These are phyloP conservation scores for Annulohypoxylon truncatum DNA, from an alignment of 2,329 filamentous ascomycete genomes.

Conservation along the genomic window DNA sequence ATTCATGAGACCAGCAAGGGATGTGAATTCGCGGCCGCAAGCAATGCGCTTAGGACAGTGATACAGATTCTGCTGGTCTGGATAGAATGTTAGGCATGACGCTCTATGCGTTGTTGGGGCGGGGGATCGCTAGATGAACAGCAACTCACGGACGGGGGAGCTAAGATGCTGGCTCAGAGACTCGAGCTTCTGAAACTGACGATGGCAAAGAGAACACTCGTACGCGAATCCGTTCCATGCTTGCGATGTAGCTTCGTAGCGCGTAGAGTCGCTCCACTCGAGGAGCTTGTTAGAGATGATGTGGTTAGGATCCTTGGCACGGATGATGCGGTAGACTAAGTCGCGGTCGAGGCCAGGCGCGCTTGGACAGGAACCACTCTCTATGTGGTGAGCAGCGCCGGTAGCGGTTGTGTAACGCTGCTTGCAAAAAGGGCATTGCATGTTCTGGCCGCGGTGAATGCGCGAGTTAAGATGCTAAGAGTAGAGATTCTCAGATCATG, in stretches of 20 bases:
- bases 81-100: background rate
- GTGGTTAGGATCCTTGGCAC: background rate
- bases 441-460: conserved; percentile 57
- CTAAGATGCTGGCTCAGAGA: conserved; percentile 4
- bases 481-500: background rate
- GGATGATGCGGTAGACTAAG: conserved; percentile 53
- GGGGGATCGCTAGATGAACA: too few species aligned
- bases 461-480: conserved; percentile 66
- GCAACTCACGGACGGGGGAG: conserved; percentile 1
- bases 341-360: conserved; percentile 57
- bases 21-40: conserved; percentile 54
- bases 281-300: conserved; percentile 2
- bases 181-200: background rate
- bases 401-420: conserved; percentile 60
- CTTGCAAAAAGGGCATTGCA: conserved; percentile 69
- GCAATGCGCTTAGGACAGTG: conserved; percentile 50
- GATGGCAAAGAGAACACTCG: conserved; percentile 2
- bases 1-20: conserved; percentile 54
- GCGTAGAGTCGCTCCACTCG: background rate
- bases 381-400: conserved; percentile 67
- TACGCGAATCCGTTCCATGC: conserved; percentile 2
- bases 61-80: conserved; percentile 9
- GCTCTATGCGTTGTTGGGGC: background rate
- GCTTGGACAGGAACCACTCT: conserved; percentile 62
- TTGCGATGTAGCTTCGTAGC: background rate